Evolutionary conservation across 331 rosid species (phyloP).

Genomic region (Malus hybrid): DNA sequence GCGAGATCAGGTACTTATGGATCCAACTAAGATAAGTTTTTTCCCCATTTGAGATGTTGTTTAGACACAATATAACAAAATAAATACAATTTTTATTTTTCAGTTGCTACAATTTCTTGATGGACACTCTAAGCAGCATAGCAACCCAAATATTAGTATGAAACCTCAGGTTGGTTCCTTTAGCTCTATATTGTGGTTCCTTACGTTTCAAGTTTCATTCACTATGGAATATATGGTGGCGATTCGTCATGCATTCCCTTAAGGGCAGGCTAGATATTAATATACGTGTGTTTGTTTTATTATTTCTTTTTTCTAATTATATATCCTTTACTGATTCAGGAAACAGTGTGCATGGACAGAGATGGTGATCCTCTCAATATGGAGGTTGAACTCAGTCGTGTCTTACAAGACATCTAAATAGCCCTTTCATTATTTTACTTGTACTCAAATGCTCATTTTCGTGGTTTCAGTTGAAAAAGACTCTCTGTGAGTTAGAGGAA

Average conservation of each 20-base stretch:
- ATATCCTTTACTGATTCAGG: conserved; percentile 27
- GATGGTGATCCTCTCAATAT: conserved; percentile 29
- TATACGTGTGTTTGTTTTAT: background rate
- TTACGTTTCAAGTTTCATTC: conserved; percentile 4
- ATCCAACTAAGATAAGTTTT: background rate
- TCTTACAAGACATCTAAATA: background rate
- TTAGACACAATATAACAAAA: conserved; percentile 9
- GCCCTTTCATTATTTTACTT: conserved; percentile 3
- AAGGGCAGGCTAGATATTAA: background rate
- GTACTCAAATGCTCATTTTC: conserved; percentile 14
- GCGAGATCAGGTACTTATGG: conserved; percentile 67
- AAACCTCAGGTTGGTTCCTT: conserved; percentile 52
- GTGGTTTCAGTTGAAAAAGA: conserved; percentile 46
- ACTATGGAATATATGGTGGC: background rate
- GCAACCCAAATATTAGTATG: conserved; percentile 25
- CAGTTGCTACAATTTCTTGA: conserved; percentile 72
- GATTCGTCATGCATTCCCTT: background rate
- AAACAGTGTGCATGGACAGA: conserved; percentile 22
- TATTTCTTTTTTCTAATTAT: background rate
- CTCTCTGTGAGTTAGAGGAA: conserved; percentile 56
- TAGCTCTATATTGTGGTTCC: background rate
- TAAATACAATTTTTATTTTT: conserved; percentile 9
- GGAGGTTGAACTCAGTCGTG: conserved; percentile 38
- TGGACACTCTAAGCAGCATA: conserved; percentile 36
- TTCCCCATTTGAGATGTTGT: conserved; percentile 11